A percentile compares a stretch with the other conserved stretches of the same genome.
phyloP scores from a whole-genome alignment of 2,329 filamentous ascomycete species.

The Septoria linicola region DNA sequence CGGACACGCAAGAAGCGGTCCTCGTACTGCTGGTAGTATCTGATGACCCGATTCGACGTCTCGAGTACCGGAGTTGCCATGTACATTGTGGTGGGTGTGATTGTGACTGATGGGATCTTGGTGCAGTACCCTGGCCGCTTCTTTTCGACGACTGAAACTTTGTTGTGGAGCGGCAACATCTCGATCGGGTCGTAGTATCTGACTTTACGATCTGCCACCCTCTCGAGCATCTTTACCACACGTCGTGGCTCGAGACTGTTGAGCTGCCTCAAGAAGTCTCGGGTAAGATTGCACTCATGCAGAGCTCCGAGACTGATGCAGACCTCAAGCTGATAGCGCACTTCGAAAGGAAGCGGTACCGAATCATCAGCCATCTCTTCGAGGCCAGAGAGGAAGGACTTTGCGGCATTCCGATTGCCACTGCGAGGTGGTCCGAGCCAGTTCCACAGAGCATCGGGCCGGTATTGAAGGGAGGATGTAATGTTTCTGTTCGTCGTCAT shows the following conservation, averaged over 20 bases:
- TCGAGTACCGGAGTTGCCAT: constrained; percentile 77
- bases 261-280: constrained; percentile 66
- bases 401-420: neutral
- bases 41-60: constrained; percentile 81
- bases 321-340: constrained; percentile 88
- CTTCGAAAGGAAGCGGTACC: constrained; percentile 55
- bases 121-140: constrained; percentile 66
- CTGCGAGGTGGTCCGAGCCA: constrained; percentile 11
- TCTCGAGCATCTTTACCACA: constrained; percentile 70
- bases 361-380: constrained; percentile 22
- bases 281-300: constrained; percentile 70
- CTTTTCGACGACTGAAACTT: constrained; percentile 33
- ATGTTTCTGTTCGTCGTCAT: constrained; percentile 50
- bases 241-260: constrained; percentile 46
- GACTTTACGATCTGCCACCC: constrained; percentile 64
- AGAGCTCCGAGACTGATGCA: constrained; percentile 80
- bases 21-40: constrained; percentile 64
- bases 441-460: constrained; percentile 14
- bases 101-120: constrained; percentile 69
- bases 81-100: constrained; percentile 83
- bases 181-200: constrained; percentile 68
- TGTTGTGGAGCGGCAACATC: constrained; percentile 59
- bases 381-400: constrained; percentile 21
- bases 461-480: constrained; percentile 32
- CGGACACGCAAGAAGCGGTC: constrained; percentile 87